Conservation (phyloP, 106 monocot genomes). For the Dendrobium chrysotoxum region DNA sequence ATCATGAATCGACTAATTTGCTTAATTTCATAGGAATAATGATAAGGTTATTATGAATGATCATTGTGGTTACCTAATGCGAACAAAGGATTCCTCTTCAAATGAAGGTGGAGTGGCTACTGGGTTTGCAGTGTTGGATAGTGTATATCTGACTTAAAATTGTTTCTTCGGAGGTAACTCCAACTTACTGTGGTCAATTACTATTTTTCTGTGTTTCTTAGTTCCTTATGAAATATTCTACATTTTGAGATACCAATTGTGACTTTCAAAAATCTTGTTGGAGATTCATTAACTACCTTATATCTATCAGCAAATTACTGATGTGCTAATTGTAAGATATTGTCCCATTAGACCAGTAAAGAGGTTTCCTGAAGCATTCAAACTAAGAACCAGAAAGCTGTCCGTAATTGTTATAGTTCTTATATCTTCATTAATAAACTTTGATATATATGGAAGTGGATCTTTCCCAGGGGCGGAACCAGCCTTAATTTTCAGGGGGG, state of each 20-base stretch:
- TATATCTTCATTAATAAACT: too few species aligned
- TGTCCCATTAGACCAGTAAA: not conserved
- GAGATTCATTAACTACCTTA: not conserved
- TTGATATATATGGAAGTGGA: too few species aligned
- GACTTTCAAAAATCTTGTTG: not conserved
- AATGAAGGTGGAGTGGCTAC: constrained; percentile 90
- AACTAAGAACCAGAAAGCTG: too few species aligned
- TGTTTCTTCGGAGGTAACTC: constrained; percentile 1
- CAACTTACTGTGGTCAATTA: not conserved
- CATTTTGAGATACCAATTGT: not conserved
- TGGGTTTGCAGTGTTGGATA: constrained; percentile 84
- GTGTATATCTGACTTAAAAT: constrained; percentile 61
- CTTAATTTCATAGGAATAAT: constrained; percentile 43
- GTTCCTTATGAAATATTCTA: not conserved
- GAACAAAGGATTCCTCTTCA: constrained; percentile 82
- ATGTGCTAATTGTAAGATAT: not conserved
- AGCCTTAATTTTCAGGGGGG: too few species aligned
- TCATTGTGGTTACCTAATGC: constrained; percentile 79
- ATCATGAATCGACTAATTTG: not conserved
- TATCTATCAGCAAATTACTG: not conserved
- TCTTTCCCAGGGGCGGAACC: too few species aligned
- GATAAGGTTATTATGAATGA: constrained; percentile 78
- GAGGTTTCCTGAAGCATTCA: not conserved
- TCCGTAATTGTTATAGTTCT: too few species aligned
- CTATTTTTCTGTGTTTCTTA: not conserved